Evolutionary conservation across 2,329 filamentous ascomycete genomes (phyloP).

Genomic region (Fusarium sp.): DNA sequence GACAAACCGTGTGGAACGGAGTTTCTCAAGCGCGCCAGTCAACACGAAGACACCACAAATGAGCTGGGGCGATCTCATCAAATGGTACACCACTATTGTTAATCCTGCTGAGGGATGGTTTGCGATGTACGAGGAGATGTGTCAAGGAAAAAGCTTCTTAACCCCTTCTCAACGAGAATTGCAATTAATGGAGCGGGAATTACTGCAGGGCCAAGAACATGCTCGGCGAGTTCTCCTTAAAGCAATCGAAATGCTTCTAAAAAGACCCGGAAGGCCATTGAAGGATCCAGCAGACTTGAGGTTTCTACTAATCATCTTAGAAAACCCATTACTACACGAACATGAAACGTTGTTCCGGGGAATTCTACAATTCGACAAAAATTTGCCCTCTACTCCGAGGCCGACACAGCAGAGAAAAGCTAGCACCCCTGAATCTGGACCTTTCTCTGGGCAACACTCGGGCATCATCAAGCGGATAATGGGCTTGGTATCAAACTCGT

Average conservation of each 20-base stretch:
- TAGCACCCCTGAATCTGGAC: constrained; percentile 48
- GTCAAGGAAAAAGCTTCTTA: constrained; percentile 40
- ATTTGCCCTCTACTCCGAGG: background rate
- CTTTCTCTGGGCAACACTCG: constrained; percentile 73
- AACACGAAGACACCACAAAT: constrained; percentile 67
- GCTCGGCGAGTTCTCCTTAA: constrained; percentile 76
- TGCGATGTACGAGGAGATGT: constrained; percentile 63
- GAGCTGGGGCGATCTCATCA: constrained; percentile 74
- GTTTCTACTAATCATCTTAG: constrained; percentile 79
- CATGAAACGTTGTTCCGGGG: constrained; percentile 52
- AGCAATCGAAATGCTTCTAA: constrained; percentile 79
- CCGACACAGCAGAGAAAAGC: constrained; percentile 29
- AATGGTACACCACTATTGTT: constrained; percentile 78
- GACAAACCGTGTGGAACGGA: constrained; percentile 25
- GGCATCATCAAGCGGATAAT: constrained; percentile 86
- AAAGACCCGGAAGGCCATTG: constrained; percentile 77
- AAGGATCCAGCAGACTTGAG: constrained; percentile 74
- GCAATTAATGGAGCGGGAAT: constrained; percentile 55
- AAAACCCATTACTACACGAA: constrained; percentile 77
- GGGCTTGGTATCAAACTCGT: constrained; percentile 79
- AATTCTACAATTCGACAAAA: constrained; percentile 46
- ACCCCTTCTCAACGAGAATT: constrained; percentile 48
- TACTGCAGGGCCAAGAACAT: constrained; percentile 70
- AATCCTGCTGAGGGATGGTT: constrained; percentile 75
- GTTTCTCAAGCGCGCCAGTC: constrained; percentile 17